Base-by-base conservation (phyloP, 106 monocot genomes). In the Phalaenopsis equestris region DNA sequence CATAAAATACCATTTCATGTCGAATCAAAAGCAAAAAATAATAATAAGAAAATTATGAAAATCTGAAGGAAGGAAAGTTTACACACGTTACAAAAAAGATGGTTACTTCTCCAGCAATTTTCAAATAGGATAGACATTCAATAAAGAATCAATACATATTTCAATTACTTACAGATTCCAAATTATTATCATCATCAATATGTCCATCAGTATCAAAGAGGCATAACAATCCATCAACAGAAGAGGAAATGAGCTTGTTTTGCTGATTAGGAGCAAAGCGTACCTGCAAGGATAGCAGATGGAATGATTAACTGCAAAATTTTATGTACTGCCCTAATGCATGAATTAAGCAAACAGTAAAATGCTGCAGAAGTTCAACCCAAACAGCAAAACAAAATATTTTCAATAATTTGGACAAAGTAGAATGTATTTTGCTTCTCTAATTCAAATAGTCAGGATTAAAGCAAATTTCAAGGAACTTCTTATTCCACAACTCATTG, bases 181-280 rank as follows among this genome's bases (percentile, higher is more conserved):
- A 88, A 83, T 89, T 75, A 52, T 87, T 75, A 58, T 97, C 94
- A 41, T 94, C 97, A 80, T 94, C 79, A 81, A 97, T 94, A 16
- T 92, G 83, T 56, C 94, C 94, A 77, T 85, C 82, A 77, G 94
- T 89, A 76, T 89, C 84, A 84, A 92, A 92, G 77, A 94, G 80
- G 77, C 97, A 97, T 68, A 97, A 10, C 77, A 97, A 82, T 76
- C 97, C 97, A 89, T 94, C 97, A 79, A 94, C 92, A 81, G 97
- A 90, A 55, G 92, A 84, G 72, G 97, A 97, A 82, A 97, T 84
- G 67, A 97, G 90, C 76, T 90, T 94, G 80, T 82, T 92, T 48
- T 76, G 84, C 64, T 90, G 87, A 89, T 86, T 56, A 47, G 92
- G 94, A 61, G 81, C 82, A 82, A 97, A 97, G 39, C 79, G 84